Conservation (phyloP, 306 rosid species). For the Benincasa hispida region DNA sequence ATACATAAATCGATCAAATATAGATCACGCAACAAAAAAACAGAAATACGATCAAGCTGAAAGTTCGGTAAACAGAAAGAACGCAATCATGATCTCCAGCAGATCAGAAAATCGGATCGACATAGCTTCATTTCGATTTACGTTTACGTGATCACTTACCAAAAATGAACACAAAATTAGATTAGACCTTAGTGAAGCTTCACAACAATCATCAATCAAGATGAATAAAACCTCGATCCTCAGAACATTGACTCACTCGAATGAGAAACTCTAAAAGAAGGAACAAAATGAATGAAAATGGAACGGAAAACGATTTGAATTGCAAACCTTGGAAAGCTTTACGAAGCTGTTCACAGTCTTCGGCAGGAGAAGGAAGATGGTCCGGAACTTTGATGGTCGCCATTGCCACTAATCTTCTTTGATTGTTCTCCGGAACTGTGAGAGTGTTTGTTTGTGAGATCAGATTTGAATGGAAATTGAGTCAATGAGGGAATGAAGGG, state of each 20-base stretch:
- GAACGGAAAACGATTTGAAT: neutral
- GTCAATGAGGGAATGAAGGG: neutral
- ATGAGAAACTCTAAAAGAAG: neutral
- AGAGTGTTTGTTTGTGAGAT: neutral
- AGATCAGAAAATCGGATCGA: neutral
- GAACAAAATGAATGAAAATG: neutral
- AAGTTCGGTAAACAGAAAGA: neutral
- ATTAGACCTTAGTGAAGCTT: neutral
- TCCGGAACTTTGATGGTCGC: constrained; percentile 50
- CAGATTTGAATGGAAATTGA: neutral
- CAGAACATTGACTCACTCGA: neutral
- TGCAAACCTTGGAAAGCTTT: constrained; percentile 65
- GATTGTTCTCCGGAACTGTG: neutral
- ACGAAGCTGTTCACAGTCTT: constrained; percentile 69
- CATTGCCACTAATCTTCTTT: constrained; percentile 21
- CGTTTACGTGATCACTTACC: neutral
- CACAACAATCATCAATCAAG: neutral
- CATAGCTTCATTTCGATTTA: neutral
- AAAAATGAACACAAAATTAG: neutral
- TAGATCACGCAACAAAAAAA: neutral
- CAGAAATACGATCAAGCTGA: neutral
- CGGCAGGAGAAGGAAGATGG: constrained; percentile 52
- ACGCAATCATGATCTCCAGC: neutral
- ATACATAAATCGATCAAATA: neutral
- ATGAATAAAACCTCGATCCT: neutral